These are phyloP conservation scores for Lycium ferocissimum DNA, from an alignment of 257 asterid genomes.

Conservation along the genomic window DNA sequence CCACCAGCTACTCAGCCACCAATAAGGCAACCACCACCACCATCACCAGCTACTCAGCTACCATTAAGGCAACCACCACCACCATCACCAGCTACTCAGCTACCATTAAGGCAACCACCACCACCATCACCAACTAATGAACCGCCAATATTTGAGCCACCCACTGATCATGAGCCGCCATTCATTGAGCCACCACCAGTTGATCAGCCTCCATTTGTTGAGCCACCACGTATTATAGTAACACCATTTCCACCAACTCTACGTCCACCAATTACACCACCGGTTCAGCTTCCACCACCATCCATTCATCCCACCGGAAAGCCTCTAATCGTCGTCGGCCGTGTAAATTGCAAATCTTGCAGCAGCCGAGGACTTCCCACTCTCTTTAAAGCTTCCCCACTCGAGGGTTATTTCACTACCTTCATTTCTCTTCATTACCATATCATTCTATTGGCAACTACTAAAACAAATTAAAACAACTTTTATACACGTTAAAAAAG, in stretches of 20 bases:
- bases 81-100: background rate
- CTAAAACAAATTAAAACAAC: background rate
- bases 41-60: background rate
- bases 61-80: background rate
- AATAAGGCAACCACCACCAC: background rate
- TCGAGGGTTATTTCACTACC: slow-evolving; percentile 34
- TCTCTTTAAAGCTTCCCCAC: slow-evolving; percentile 40
- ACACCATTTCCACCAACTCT: slow-evolving; percentile 21
- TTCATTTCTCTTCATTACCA: slow-evolving; percentile 5
- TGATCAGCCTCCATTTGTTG: too few species aligned
- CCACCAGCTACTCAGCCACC: background rate
- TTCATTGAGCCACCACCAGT: background rate
- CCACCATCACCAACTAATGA: too few species aligned
- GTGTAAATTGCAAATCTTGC: slow-evolving; percentile 47
- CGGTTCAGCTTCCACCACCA: background rate
- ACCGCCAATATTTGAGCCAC: background rate
- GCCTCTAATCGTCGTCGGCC: slow-evolving; percentile 6
- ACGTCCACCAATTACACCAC: too few species aligned
- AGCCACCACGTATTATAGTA: background rate
- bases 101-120: too few species aligned
- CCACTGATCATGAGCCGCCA: background rate
- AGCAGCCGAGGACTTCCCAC: slow-evolving; percentile 41
- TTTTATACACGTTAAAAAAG: too few species aligned
- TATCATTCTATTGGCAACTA: background rate
- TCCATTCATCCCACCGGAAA: background rate